These are phyloP conservation scores for Adansonia grandidieri DNA, from an alignment of 441 rosid species.

Conservation along the genomic window DNA sequence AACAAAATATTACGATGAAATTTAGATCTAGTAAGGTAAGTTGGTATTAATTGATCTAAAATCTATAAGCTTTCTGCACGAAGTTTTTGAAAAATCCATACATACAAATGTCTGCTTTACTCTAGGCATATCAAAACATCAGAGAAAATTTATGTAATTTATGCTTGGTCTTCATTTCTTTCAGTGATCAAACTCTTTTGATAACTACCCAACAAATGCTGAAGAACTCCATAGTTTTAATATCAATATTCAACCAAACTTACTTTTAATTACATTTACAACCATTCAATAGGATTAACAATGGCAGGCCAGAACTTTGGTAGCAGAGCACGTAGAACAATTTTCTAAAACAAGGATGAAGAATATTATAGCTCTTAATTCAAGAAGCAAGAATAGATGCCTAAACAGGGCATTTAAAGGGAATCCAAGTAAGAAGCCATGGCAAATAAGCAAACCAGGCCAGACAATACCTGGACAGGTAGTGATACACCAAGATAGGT, in stretches of 20 bases:
- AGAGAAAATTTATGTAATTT: background rate
- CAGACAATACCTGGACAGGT: conserved; percentile 63
- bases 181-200: background rate
- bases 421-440: background rate
- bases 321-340: conserved; percentile 1
- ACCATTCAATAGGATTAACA: conserved; percentile 4
- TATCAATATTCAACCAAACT: conserved; percentile 6
- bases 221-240: background rate
- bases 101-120: background rate
- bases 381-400: conserved; percentile 18
- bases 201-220: background rate
- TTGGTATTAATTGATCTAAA: background rate
- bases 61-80: background rate
- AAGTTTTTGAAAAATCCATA: conserved; percentile 9
- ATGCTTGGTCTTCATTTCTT: conserved; percentile 1
- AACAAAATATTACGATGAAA: background rate
- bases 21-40: background rate
- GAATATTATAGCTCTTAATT: background rate
- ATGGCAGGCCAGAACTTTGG: conserved; percentile 4
- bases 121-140: background rate
- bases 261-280: background rate
- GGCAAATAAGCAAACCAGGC: conserved; percentile 13
- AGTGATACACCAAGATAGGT: conserved; percentile 69
- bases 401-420: background rate
- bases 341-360: background rate